Base-by-base conservation (phyloP, 371 early-diverging fungal species). In the Apophysomyces variabilis region DNA sequence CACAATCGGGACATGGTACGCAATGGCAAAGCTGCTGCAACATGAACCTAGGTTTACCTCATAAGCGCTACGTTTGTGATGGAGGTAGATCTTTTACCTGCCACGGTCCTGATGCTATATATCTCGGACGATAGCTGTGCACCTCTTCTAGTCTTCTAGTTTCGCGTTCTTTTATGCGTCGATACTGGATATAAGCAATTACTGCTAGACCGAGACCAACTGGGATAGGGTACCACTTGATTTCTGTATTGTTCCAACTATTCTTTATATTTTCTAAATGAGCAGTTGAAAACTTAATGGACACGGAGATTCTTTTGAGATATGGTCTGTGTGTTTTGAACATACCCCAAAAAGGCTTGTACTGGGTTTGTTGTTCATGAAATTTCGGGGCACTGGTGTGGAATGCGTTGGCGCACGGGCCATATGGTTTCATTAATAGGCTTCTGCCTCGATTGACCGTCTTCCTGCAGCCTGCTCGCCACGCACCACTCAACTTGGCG, bases 1-100 rank as follows among this genome's bases (percentile, higher is more conserved):
- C 96, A 97, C 16, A 95, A 74, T 37, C 96, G 86, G 4, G 97
- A 97, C 72, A 96, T 84, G 39, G 90, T 83, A 60, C 94, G 87
- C 38, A 98, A 81, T 12, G 99, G 98, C 54, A 97, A 83, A 13
- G 91, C 86, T 11, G 93, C 91, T 56, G 95, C 90, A 7, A 95
- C 77, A 64, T 96, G 93, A 14, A 95, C 86, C 92, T 93, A 60
- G 14, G 58, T 63, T 35, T 26, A 50, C 62, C 39, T 7, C 7
- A n/a, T 45, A 6, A 38, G 54, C 14, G 35, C 39, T 64, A 21
- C 54, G 61, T 45, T 21, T 37, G 13, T 60, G n/a, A 35, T 32
- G 37, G 32, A 26, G 32, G 1, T 26, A 26, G 32, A 26, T 26
- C 32, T 57, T 70, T 74, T 79, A 92, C 90, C 78, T 93, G 93